Conservation (phyloP, 495 filamentous ascomycete species). For the Ramalina peruviana region DNA sequence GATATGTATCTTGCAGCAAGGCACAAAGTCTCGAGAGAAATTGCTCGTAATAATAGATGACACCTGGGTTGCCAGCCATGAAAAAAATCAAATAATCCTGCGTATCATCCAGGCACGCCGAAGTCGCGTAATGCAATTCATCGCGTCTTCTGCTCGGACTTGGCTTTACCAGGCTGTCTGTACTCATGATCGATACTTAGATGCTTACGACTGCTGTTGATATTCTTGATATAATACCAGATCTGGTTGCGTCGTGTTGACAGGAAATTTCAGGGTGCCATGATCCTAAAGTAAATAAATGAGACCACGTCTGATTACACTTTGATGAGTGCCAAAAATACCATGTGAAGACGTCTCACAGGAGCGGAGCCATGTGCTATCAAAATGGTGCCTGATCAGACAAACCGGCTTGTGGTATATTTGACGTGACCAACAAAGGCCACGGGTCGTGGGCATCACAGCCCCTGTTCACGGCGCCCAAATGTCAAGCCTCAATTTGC, state of each 20-base stretch:
- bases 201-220: neutral
- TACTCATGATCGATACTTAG: conserved; percentile 2
- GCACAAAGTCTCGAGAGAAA: conserved; percentile 45
- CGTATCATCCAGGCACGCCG: neutral
- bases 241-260: neutral
- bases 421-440: too few relatives aligned
- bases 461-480: too few relatives aligned
- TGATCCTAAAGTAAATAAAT: too few relatives aligned
- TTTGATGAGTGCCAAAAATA: too few relatives aligned
- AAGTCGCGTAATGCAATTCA: conserved; percentile 7
- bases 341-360: too few relatives aligned
- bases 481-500: too few relatives aligned
- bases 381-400: too few relatives aligned
- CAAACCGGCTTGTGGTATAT: too few relatives aligned
- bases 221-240: neutral
- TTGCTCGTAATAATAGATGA: conserved; percentile 64
- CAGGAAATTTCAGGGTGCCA: neutral
- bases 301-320: too few relatives aligned
- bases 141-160: neutral
- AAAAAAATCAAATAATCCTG: conserved; percentile 38
- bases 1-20: conserved; percentile 12
- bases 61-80: conserved; percentile 76
- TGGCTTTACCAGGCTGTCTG: conserved; percentile 2
- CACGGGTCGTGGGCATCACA: too few relatives aligned
- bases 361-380: too few relatives aligned